Evolutionary conservation across 2,329 filamentous ascomycete species (phyloP), one percentile per base, ranked within the genome.

Genomic region (Aspergillus terreus): DNA sequence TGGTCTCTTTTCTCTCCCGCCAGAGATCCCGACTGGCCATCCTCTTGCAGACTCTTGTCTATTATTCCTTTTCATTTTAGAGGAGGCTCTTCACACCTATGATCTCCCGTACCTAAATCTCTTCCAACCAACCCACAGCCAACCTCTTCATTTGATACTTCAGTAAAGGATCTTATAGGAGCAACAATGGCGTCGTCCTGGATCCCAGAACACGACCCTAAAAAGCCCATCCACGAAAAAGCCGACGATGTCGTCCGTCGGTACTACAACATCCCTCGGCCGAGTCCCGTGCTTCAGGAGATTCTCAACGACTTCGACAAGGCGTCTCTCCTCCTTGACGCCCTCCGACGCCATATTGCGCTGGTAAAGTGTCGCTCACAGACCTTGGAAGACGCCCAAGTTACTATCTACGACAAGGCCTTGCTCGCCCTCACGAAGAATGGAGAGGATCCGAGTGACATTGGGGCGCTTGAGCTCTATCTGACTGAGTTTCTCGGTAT

Each of bases 401-500:
- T 74, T 51, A 75, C 69, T 1, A 55, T 74, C 53, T 75, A 68
- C 30, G 73, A 76, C 57, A 68, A 64, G 49, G 65, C 67, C n/a
- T 54, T 76, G 15, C 47, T 75, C 40, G 51, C 59, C 7, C 58
- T 75, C 30, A 70, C 66, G 11, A 53, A 60, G 2, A 60, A 69
- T 30, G 71, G 68, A 32, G 59, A 62, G 6, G 56, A 65, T 7
- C 52, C 68, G 21, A 56, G 60, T 33, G 61, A 66, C 11, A 47
- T 63, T 11, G 66, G 68, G 2, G 67, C 68, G 2, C 58, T 74
- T 10, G 66, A 70, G 46, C 65, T 71, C 46, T 76, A 68, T 54
- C 56, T 73, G 49, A 61, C 68, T 42, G 67, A 75, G 50, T 70
- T 64, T 49, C 57, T 75, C n/a, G 69, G 66, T 6, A 61, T 71